Percentiles rank a stretch among this genome's conserved stretches.
Evolutionary conservation across 2,329 filamentous ascomycete species (phyloP).

Genomic region (Gliomastix tumulicola): DNA sequence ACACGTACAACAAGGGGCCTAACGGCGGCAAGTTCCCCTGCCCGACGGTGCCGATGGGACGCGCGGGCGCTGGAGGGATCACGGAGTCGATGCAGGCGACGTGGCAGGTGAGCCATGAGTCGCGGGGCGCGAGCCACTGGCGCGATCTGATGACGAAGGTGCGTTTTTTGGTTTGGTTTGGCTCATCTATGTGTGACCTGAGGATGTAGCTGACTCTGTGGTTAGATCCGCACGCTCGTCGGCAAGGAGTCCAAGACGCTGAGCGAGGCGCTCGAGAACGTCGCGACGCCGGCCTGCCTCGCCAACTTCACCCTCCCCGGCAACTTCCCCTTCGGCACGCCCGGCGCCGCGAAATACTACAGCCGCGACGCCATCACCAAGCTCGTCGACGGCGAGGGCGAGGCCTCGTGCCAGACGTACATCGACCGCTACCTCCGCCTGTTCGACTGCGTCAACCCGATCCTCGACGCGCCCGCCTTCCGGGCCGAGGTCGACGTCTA

Average conservation of each 20-base stretch:
- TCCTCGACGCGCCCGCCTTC: slow-evolving; percentile 21
- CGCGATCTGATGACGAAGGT: slow-evolving; percentile 27
- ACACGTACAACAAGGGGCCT: slow-evolving; percentile 26
- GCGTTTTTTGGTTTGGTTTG: no score
- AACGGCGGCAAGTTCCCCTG: slow-evolving; percentile 25
- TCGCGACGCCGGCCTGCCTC: slow-evolving; percentile 25
- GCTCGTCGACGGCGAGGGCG: slow-evolving; percentile 17
- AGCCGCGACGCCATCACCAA: slow-evolving; percentile 19
- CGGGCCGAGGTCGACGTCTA: slow-evolving; percentile 19
- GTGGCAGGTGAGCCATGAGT: slow-evolving; percentile 24
- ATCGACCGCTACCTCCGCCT: slow-evolving; percentile 20
- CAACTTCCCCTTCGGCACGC: slow-evolving; percentile 29
- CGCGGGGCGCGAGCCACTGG: slow-evolving; percentile 26
- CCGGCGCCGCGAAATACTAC: slow-evolving; percentile 22
- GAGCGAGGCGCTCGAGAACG: slow-evolving; percentile 17
- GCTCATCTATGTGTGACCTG: no score
- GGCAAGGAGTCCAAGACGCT: slow-evolving; percentile 16
- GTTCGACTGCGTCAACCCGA: slow-evolving; percentile 23
- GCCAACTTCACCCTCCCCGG: slow-evolving; percentile 24
- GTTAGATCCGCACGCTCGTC: slow-evolving; percentile 17
- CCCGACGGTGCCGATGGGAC: slow-evolving; percentile 13
- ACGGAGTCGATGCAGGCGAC: slow-evolving; percentile 18
- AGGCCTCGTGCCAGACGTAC: slow-evolving; percentile 14
- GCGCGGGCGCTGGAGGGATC: slow-evolving; percentile 9
- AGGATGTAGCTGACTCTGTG: no score